phyloP scores from a whole-genome alignment of 345 rosid genomes.

The Durio zibethinus region DNA sequence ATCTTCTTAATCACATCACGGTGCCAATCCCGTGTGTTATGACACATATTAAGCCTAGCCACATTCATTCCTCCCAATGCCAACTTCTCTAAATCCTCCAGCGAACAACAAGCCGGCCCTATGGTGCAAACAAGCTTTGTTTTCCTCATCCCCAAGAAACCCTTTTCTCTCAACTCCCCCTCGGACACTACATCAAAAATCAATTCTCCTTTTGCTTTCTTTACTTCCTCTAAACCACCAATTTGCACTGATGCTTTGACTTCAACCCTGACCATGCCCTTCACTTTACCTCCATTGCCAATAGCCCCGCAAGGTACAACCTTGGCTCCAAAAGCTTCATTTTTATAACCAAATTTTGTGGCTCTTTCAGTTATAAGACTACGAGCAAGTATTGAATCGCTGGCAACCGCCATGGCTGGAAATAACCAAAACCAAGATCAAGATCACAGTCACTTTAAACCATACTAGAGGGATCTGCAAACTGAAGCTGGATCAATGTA shows the following conservation, averaged over 20 bases:
- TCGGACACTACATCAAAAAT: conserved; percentile 50
- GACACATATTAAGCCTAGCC: conserved; percentile 74
- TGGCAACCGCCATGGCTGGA: conserved; percentile 39
- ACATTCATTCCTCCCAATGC: conserved; percentile 72
- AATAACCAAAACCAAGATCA: background rate
- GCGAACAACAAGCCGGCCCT: conserved; percentile 61
- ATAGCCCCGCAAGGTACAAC: background rate
- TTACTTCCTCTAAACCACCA: conserved; percentile 21
- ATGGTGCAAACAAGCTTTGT: conserved; percentile 71
- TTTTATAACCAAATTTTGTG: conserved; percentile 22
- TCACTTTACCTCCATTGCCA: conserved; percentile 25
- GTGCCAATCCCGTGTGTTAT: conserved; percentile 68
- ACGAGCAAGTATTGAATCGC: conserved; percentile 24
- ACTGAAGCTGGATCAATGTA: background rate
- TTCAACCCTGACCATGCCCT: conserved; percentile 14
- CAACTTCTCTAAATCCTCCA: conserved; percentile 56
- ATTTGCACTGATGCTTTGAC: conserved; percentile 34
- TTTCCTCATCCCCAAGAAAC: conserved; percentile 68
- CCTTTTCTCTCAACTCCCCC: conserved; percentile 56
- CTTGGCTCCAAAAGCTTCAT: conserved; percentile 18
- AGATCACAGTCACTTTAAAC: background rate
- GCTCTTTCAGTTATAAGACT: conserved; percentile 14
- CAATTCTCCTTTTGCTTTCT: conserved; percentile 22
- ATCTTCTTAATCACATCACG: conserved; percentile 54
- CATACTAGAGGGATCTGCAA: too few species aligned